A percentile compares a stretch with the other conserved stretches of the same genome.
Conservation (phyloP, 2,329 filamentous ascomycete species). For the Furcasterigmium sp. region DNA sequence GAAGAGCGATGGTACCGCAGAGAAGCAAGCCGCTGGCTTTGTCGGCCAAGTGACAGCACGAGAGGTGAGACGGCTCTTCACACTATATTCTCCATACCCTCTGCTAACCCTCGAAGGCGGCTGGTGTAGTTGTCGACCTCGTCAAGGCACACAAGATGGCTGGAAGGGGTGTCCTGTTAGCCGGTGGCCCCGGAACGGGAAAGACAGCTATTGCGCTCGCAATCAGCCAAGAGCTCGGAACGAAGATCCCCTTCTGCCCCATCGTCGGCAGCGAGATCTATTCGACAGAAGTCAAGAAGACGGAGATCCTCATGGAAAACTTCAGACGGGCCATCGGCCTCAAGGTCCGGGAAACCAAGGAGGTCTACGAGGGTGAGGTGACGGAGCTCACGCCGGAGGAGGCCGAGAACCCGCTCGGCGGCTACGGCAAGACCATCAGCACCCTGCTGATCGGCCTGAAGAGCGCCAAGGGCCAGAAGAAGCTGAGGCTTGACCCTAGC, state of each 20-base stretch:
- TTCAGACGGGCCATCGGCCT: conserved; percentile 94
- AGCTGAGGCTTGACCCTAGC: conserved; percentile 90
- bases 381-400: conserved; percentile 97
- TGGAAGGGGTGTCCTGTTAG: conserved; percentile 85
- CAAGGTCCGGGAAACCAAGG: conserved; percentile 96
- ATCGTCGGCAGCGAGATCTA: conserved; percentile 98
- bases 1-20: conserved; percentile 78
- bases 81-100: conserved; percentile 4
- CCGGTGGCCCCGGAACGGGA: conserved; percentile 91
- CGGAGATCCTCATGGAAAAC: conserved; percentile 98
- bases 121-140: conserved; percentile 91
- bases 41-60: conserved; percentile 83
- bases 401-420: conserved; percentile 93
- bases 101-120: conserved; percentile 55
- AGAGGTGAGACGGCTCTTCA: conserved; percentile 56
- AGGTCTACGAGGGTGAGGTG: conserved; percentile 98
- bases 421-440: conserved; percentile 96
- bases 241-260: conserved; percentile 96
- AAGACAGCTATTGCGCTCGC: conserved; percentile 95
- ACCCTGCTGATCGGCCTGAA: conserved; percentile 92
- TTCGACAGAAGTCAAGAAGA: conserved; percentile 98
- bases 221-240: conserved; percentile 93
- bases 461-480: conserved; percentile 95
- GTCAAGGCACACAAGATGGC: conserved; percentile 98
- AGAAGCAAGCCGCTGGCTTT: conserved; percentile 75